Percentiles rank a stretch among this genome's conserved stretches.
phyloP scores from a whole-genome alignment of 192 early-diverging fungal genomes.

The Coemansia sp. region DNA sequence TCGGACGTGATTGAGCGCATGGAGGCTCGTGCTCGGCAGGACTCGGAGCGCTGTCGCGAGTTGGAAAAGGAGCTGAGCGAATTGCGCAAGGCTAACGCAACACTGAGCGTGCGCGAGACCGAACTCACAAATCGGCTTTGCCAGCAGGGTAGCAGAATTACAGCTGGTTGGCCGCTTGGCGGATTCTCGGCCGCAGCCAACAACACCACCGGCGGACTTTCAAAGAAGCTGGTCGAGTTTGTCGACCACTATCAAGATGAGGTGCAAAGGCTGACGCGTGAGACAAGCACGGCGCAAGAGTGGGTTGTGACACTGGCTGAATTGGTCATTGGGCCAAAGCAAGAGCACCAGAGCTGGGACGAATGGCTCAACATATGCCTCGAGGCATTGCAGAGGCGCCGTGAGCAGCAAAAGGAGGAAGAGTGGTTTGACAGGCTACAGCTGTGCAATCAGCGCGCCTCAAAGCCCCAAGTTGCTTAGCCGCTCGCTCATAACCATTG shows the following conservation, averaged over 20 bases:
- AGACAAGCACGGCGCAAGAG: conserved; percentile 40
- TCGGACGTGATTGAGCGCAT: conserved; percentile 42
- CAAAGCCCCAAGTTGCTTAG: conserved; percentile 1
- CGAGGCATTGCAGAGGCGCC: conserved; percentile 28
- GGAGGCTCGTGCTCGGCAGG: conserved; percentile 28
- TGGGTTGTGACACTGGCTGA: conserved; percentile 50
- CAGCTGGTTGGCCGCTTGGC: background rate
- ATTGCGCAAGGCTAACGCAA: conserved; percentile 20
- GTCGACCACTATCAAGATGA: conserved; percentile 41
- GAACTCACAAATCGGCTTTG: conserved; percentile 22
- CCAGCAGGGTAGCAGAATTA: background rate
- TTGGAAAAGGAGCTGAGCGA: conserved; percentile 26
- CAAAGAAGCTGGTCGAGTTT: conserved; percentile 41
- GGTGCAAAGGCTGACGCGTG: conserved; percentile 25
- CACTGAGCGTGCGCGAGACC: conserved; percentile 18
- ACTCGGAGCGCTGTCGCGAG: conserved; percentile 19
- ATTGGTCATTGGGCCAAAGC: conserved; percentile 41
- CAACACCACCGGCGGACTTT: background rate
- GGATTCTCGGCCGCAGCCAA: background rate
- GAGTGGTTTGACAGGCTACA: conserved; percentile 27
- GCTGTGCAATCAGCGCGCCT: background rate
- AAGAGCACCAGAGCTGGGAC: conserved; percentile 46
- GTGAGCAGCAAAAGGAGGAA: conserved; percentile 23
- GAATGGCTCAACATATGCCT: conserved; percentile 45
- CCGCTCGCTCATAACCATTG: background rate